Evolutionary conservation across 495 filamentous ascomycete species (phyloP).

Genomic region (Neurospora discreta): DNA sequence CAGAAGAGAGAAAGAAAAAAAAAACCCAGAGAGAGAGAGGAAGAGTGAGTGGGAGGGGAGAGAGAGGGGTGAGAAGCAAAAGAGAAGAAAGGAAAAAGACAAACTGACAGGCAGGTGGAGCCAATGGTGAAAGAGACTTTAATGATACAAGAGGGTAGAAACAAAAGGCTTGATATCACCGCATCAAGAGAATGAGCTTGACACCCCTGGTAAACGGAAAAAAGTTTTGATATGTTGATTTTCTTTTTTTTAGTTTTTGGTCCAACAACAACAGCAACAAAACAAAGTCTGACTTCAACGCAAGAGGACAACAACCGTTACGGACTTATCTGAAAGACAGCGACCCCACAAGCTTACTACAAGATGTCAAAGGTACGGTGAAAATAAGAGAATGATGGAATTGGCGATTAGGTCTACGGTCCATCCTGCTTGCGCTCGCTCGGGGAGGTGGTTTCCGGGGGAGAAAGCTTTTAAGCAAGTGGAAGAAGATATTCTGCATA

Average conservation of each 20-base stretch:
- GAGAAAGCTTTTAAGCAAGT: not conserved
- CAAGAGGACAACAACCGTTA: not conserved
- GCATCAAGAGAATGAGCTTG: not conserved
- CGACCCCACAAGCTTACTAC: not conserved
- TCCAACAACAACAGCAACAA: not conserved
- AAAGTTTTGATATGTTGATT: not conserved
- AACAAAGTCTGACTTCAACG: not conserved
- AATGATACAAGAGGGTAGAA: not conserved
- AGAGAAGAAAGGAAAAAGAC: not conserved
- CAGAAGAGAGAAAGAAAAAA: too few relatives aligned
- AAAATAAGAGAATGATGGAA: not conserved
- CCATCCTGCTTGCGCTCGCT: not conserved
- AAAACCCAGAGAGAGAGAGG: too few relatives aligned
- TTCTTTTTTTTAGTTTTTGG: not conserved
- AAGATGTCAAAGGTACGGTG: not conserved
- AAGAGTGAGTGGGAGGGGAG: too few relatives aligned
- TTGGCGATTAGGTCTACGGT: not conserved
- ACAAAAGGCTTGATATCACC: not conserved
- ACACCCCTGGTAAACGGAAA: not conserved
- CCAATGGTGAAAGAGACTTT: not conserved
- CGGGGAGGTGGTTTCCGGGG: not conserved
- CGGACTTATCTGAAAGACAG: not conserved
- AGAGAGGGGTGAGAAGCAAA: too few relatives aligned
- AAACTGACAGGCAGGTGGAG: not conserved
- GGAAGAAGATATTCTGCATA: not conserved